These are phyloP conservation scores for Tephrocybe sp. DNA, from an alignment of 768 basidiomycete species.

Conservation along the genomic window DNA sequence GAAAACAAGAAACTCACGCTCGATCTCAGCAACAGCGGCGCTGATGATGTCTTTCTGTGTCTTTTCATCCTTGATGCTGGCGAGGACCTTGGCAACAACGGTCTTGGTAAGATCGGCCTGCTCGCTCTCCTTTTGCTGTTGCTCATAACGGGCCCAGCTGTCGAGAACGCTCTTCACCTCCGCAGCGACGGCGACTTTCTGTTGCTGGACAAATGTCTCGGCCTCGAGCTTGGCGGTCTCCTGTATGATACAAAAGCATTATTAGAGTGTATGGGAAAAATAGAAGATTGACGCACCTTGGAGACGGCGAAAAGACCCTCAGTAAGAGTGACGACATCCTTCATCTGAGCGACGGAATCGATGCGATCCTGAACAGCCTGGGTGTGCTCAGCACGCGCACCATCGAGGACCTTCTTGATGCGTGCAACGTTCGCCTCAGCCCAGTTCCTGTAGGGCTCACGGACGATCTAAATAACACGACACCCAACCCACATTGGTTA, in stretches of 20 bases:
- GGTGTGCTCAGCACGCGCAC: conserved; percentile 86
- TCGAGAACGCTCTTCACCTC: conserved; percentile 95
- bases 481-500: not conserved
- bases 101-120: conserved; percentile 87
- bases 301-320: conserved; percentile 88
- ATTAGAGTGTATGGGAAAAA: conserved; percentile 1
- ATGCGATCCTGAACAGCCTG: conserved; percentile 93
- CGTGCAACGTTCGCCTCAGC: conserved; percentile 84
- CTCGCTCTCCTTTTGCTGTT: conserved; percentile 94
- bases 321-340: conserved; percentile 91
- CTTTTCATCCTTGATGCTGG: conserved; percentile 82
- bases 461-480: conserved; percentile 49
- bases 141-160: conserved; percentile 98
- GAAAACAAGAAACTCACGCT: conserved; percentile 64
- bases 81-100: conserved; percentile 87
- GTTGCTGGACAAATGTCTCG: conserved; percentile 85
- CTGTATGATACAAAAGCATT: conserved; percentile 32
- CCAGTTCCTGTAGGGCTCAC: conserved; percentile 91
- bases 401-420: conserved; percentile 77
- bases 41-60: conserved; percentile 80
- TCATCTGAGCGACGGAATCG: conserved; percentile 87
- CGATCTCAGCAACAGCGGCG: conserved; percentile 83
- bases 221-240: conserved; percentile 91
- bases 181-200: conserved; percentile 80
- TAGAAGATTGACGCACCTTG: conserved; percentile 55